Evolutionary conservation across 164 flowering plant species (phyloP), one percentile per base, ranked within the genome.

Genomic region (Stephania cephalantha): DNA sequence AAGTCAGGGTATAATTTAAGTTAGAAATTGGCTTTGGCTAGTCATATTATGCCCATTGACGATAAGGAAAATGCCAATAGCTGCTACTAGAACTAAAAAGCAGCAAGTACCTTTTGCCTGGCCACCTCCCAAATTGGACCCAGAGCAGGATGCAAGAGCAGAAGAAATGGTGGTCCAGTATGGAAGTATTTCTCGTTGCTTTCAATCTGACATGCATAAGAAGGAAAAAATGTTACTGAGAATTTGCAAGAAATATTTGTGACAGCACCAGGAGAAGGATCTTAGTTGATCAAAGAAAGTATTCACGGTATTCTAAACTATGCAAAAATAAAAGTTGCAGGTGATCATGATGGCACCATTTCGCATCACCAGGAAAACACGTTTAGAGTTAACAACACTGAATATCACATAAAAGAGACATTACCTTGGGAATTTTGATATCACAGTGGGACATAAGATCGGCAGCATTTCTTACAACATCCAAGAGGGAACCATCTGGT

Each of bases 91-190:
- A 58, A 17, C 65, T 58, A 58, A 15, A 68, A 50, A 25, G 22
- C 46, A 42, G 22, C n/a, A 7, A 42, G 71, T 76, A 95, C 99
- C 83, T 95, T 95, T 83, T 93, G 99, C 78, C 91, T 87, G 17
- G 89, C 85, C 78, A 95, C 89, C 83, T 93, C 95, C 99, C 98
- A 95, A 75, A 93, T 88, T 46, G 97, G 97, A 29, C 99, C 99
- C 71, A 95, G 86, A 76, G 98, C 95, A 80, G 99, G 99, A 84
- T 95, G 97, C 30, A 95, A 90, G 77, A 93, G 84, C 71, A 95
- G 85, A 52, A 95, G 85, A 81, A 82, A 93, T 63, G 99, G 98
- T 42, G 98, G 99, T 79, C 89, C 95, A 84, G 89, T 86, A 70
- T 86, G 81, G 65, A 79, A 73, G 80, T 95, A 93, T 22, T 81